Percentiles rank a stretch among this genome's conserved stretches.
These are phyloP conservation scores for Fusarium globosum DNA, from an alignment of 2,329 filamentous ascomycete genomes.

Conservation along the genomic window DNA sequence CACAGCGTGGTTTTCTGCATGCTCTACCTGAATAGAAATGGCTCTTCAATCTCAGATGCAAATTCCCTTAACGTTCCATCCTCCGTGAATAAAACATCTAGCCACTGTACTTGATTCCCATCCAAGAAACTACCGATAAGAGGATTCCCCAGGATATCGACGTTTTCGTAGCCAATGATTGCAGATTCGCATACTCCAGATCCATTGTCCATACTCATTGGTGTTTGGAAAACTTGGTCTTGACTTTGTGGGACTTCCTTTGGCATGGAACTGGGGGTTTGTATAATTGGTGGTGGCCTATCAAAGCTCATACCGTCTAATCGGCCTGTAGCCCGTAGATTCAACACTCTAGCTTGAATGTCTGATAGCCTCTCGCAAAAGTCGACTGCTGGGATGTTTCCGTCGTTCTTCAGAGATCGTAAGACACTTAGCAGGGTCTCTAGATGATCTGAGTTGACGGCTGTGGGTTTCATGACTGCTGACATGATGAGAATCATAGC, in stretches of 20 bases:
- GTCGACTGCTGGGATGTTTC: conserved; percentile 46
- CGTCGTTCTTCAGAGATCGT: conserved; percentile 46
- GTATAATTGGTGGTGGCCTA: not conserved
- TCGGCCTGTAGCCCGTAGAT: conserved; percentile 23
- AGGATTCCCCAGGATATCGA: conserved; percentile 43
- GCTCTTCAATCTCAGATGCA: conserved; percentile 45
- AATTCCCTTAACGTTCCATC: conserved; percentile 43
- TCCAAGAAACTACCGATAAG: conserved; percentile 45
- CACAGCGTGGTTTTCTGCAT: not conserved
- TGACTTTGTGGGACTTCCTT: not conserved
- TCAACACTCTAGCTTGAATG: conserved; percentile 35
- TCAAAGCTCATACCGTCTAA: conserved; percentile 11
- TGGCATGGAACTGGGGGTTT: not conserved
- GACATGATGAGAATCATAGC: conserved; percentile 48
- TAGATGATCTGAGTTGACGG: conserved; percentile 43
- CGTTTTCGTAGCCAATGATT: conserved; percentile 24
- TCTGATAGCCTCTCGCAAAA: conserved; percentile 46
- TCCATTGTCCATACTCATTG: not conserved
- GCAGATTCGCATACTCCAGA: not conserved
- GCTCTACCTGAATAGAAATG: conserved; percentile 32
- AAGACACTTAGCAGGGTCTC: conserved; percentile 47
- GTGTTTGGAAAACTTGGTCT: conserved; percentile 1
- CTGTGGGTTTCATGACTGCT: conserved; percentile 46
- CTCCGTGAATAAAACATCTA: conserved; percentile 41
- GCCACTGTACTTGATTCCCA: conserved; percentile 42